Evolutionary conservation across 768 basidiomycete species (phyloP).

Genomic region (Pisolithus albus): DNA sequence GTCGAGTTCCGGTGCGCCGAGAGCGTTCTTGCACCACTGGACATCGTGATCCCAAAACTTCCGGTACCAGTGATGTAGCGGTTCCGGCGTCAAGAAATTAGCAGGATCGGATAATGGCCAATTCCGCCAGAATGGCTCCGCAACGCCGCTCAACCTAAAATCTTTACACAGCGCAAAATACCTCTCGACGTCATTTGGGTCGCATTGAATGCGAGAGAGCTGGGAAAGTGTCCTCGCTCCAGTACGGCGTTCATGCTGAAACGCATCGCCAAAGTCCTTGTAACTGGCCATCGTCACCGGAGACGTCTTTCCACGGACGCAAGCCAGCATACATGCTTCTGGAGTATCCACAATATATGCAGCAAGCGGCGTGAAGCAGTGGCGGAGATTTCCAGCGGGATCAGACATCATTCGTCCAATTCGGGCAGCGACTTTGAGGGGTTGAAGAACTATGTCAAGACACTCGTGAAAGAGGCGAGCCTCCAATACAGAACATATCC

Average conservation of each 20-base stretch:
- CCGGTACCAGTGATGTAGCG: conserved; percentile 34
- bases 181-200: not conserved
- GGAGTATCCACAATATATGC: conserved; percentile 28
- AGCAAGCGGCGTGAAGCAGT: conserved; percentile 23
- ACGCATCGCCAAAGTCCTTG: conserved; percentile 26
- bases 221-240: conserved; percentile 14
- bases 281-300: conserved; percentile 26
- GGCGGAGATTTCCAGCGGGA: conserved; percentile 15
- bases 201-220: conserved; percentile 7
- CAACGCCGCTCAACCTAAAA: conserved; percentile 6
- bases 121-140: conserved; percentile 30
- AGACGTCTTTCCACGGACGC: conserved; percentile 27
- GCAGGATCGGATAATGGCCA: conserved; percentile 29
- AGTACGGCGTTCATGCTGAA: conserved; percentile 20
- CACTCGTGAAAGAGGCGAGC: conserved; percentile 14
- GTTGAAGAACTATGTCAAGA: conserved; percentile 12
- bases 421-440: conserved; percentile 10
- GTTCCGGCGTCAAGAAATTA: conserved; percentile 30
- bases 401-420: conserved; percentile 15
- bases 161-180: not conserved
- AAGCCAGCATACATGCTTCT: conserved; percentile 23
- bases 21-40: conserved; percentile 31
- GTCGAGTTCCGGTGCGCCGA: conserved; percentile 18
- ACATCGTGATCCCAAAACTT: conserved; percentile 34
- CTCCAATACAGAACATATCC: conserved; percentile 6